These are phyloP conservation scores for Jatropha podagrica DNA, from an alignment of 441 rosid species.

Conservation along the genomic window DNA sequence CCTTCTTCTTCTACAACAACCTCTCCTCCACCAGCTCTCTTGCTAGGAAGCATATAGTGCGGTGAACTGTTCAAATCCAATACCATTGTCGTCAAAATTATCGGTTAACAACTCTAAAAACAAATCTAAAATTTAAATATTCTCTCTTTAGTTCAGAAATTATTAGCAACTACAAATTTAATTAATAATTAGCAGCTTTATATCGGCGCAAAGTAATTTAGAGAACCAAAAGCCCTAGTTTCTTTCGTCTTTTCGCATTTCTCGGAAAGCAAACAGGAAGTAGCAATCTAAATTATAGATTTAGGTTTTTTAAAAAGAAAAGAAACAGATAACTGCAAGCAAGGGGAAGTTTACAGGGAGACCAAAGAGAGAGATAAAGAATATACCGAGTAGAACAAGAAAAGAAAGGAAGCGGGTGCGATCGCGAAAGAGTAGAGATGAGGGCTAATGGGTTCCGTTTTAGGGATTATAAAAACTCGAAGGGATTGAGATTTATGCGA, in stretches of 20 bases:
- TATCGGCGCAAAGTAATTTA: background rate
- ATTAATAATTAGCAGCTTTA: background rate
- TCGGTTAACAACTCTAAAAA: background rate
- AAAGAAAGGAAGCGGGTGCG: slow-evolving; percentile 7
- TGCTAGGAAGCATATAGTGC: slow-evolving; percentile 62
- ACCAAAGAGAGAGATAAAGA: background rate
- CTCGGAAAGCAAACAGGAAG: background rate
- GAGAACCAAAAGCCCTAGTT: background rate
- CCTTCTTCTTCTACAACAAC: slow-evolving; percentile 38
- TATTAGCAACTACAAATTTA: background rate
- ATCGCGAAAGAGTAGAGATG: background rate
- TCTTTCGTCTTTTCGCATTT: background rate
- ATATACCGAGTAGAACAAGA: slow-evolving; percentile 29
- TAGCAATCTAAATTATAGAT: too few species aligned
- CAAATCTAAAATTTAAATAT: background rate
- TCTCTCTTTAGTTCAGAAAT: background rate
- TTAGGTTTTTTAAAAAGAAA: background rate
- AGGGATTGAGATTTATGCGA: background rate
- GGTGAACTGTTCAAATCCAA: slow-evolving; percentile 34
- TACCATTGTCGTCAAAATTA: slow-evolving; percentile 16
- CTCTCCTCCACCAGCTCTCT: slow-evolving; percentile 53
- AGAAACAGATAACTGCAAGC: background rate
- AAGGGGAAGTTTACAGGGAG: background rate
- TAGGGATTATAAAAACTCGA: slow-evolving; percentile 1
- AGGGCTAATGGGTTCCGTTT: background rate